phyloP scores from a whole-genome alignment of 2,329 filamentous ascomycete species.

The Aspergillus vadensis region DNA sequence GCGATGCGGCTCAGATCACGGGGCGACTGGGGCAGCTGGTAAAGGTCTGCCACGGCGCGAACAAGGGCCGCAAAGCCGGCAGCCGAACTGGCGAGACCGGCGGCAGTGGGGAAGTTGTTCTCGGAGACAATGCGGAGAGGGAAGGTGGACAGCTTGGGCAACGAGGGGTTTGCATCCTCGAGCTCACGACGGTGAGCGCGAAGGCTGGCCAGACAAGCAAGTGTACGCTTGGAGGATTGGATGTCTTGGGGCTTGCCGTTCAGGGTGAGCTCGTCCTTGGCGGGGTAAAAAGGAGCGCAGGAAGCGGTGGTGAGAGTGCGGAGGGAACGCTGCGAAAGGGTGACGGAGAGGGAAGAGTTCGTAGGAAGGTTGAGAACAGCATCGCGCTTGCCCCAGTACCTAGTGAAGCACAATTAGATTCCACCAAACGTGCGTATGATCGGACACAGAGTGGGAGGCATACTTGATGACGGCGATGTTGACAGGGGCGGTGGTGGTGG shows the following conservation, averaged over 20 bases:
- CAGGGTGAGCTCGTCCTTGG: slow-evolving; percentile 72
- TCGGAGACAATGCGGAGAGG: slow-evolving; percentile 86
- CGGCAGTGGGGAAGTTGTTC: slow-evolving; percentile 99
- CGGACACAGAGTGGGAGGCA: slow-evolving; percentile 20
- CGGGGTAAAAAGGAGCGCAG: slow-evolving; percentile 72
- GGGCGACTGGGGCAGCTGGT: slow-evolving; percentile 77
- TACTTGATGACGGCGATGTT: slow-evolving; percentile 99
- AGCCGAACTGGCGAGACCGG: slow-evolving; percentile 72
- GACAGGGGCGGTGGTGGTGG: slow-evolving; percentile 93
- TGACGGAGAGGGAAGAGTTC: slow-evolving; percentile 96
- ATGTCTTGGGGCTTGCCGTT: slow-evolving; percentile 84
- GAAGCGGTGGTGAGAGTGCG: slow-evolving; percentile 95
- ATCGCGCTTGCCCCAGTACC: slow-evolving; percentile 97
- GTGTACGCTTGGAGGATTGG: slow-evolving; percentile 77
- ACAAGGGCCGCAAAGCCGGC: slow-evolving; percentile 70
- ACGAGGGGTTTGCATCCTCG: slow-evolving; percentile 68
- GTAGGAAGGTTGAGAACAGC: slow-evolving; percentile 92
- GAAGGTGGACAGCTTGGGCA: slow-evolving; percentile 78
- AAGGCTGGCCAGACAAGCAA: slow-evolving; percentile 88
- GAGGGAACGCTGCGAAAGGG: slow-evolving; percentile 88
- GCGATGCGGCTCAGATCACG: slow-evolving; percentile 86
- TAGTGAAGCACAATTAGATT: slow-evolving; percentile 30
- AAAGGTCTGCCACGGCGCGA: slow-evolving; percentile 84
- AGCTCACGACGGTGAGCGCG: slow-evolving; percentile 74
- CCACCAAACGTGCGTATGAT: slow-evolving; percentile 8